Conservation (phyloP, 305 asterid genomes). For the Petunia hybrid region DNA sequence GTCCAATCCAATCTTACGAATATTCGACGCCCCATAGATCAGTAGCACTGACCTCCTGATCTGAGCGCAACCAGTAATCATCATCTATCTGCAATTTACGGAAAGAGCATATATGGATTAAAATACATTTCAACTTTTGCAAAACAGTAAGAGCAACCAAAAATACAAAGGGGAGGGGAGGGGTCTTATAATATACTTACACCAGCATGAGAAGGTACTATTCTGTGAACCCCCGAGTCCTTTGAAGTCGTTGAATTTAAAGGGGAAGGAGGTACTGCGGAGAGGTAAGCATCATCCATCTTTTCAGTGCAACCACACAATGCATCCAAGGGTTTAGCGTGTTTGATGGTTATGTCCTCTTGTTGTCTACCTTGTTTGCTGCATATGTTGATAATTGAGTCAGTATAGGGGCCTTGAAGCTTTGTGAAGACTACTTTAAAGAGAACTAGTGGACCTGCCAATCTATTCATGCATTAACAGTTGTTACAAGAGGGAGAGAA, state of each 20-base stretch:
- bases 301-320: constrained; percentile 38
- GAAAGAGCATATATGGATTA: constrained; percentile 21
- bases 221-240: constrained; percentile 54
- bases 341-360: constrained; percentile 50
- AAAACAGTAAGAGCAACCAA: constrained; percentile 17
- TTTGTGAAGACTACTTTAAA: neutral
- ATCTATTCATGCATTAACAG: constrained; percentile 2
- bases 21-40: constrained; percentile 65
- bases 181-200: constrained; percentile 51
- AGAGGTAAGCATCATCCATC: constrained; percentile 38
- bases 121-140: neutral
- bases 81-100: constrained; percentile 55
- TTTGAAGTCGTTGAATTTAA: constrained; percentile 42
- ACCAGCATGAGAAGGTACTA: constrained; percentile 59
- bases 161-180: neutral
- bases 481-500: constrained; percentile 18
- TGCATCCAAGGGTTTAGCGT: constrained; percentile 47
- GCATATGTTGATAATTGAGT: constrained; percentile 29
- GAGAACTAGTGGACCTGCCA: neutral
- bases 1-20: constrained; percentile 27
- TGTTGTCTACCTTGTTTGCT: constrained; percentile 54
- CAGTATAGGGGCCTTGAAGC: neutral
- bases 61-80: constrained; percentile 81
- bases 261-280: constrained; percentile 35
- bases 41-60: constrained; percentile 51